Evolutionary conservation across 2,329 filamentous ascomycete species (phyloP), one percentile per base, ranked within the genome.

Genomic region (Neonectria punicea): DNA sequence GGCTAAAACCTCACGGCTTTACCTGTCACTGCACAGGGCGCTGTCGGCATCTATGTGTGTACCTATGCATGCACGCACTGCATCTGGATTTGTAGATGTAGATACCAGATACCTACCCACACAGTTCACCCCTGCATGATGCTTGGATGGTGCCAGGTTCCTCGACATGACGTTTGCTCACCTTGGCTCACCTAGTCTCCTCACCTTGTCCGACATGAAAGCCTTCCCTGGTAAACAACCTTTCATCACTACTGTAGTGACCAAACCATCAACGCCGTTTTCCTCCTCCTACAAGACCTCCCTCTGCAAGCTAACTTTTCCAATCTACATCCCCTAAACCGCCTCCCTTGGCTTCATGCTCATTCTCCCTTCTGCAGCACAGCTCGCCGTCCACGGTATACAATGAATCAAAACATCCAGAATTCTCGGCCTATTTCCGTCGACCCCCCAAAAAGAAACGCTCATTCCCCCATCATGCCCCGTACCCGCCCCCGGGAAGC

Each of bases 371-470:
- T 53, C 51, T 53, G 50, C 57, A 46, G 32, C 41, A 22, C 30
- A 20, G 25, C 59, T 46, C 25, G 46, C 54, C 14, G 14, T 16
- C 34, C 3, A 13, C 14, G 14, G 36, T 39, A 2, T 9, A 30
- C 30, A 30, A 30, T 30, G 4, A 57, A 58, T 55, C 47, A 53
- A 30, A 53, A 34, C 22, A 8, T 43, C 41, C 44, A 46, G 14
- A 25, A 34, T 32, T 65, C 71, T 73, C 70, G 71, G 71, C 57
- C 71, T 70, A 69, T 69, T 67, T 72, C 71, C 72, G 71, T 64
- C n/a, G 18, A 20, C 51, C 49, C 47, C 57, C 61, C 25, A 25
- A 25, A 25, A 25, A 60, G 20, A 51, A 51, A 51, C 49, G 49
- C 49, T 30, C 61, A 58, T 58, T 30, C 39, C 36, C 36, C 28